Conservation (phyloP, 768 basidiomycete species). For the Hypholoma sublateritium region DNA sequence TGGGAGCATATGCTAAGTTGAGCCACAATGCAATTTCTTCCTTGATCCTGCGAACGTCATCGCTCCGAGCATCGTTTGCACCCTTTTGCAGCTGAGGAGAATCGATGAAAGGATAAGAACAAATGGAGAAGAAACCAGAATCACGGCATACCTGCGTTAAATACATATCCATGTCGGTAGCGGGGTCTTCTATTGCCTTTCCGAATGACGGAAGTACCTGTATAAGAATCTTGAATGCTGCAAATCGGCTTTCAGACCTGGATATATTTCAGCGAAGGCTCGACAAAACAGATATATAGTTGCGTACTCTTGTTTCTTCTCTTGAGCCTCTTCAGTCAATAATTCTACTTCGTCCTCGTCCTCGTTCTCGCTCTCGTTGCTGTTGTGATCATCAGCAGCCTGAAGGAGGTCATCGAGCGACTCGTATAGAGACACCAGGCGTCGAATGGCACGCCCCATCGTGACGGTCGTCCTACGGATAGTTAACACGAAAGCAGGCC, state of each 20-base stretch:
- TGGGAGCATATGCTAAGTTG: background rate
- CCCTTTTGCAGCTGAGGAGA: background rate
- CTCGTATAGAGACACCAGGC: background rate
- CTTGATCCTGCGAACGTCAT: background rate
- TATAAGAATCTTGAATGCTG: background rate
- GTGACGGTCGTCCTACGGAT: background rate
- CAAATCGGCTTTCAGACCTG: background rate
- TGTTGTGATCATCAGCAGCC: background rate
- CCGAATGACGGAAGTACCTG: background rate
- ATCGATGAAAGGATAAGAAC: no score
- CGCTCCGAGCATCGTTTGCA: background rate
- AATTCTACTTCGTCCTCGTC: background rate
- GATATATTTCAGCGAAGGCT: background rate
- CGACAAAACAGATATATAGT: no score
- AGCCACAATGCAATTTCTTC: background rate
- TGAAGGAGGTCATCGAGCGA: background rate
- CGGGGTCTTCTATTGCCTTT: background rate
- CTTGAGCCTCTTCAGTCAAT: background rate
- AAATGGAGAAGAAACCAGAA: background rate
- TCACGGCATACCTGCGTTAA: background rate
- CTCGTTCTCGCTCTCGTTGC: no score
- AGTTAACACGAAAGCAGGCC: background rate
- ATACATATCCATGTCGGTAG: background rate
- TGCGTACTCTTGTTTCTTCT: background rate
- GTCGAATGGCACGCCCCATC: background rate